Percentiles rank a stretch among this genome's conserved stretches.
phyloP scores from a whole-genome alignment of 2,329 filamentous ascomycete species.

The Paracoccidioides lutzii region DNA sequence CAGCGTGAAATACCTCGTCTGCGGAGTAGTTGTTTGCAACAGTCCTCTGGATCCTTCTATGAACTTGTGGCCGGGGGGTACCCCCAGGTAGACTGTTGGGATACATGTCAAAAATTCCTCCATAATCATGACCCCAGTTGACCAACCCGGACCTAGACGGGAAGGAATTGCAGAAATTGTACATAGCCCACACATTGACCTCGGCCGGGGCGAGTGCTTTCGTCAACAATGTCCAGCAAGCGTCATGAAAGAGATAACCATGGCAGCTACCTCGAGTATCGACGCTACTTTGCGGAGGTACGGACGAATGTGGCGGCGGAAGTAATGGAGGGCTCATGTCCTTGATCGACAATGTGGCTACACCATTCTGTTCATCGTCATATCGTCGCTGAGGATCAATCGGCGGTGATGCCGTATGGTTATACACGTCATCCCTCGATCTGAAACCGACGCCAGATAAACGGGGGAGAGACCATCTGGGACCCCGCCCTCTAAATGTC shows the following conservation, averaged over 20 bases:
- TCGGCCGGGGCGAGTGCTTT: not conserved
- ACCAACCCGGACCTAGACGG: not conserved
- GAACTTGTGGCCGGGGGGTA: not conserved
- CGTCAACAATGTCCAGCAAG: not conserved
- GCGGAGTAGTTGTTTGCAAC: not conserved
- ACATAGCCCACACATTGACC: not conserved
- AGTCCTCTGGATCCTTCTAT: not conserved
- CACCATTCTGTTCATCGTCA: not conserved
- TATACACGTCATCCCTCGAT: not conserved
- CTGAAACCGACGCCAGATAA: not conserved
- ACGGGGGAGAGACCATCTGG: not conserved
- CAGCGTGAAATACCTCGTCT: not conserved
- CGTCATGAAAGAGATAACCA: not conserved
- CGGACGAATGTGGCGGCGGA: not conserved
- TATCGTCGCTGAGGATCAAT: not conserved
- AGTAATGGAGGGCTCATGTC: not conserved
- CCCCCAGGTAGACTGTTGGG: not conserved
- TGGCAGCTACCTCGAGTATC: not conserved
- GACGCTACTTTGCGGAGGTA: too few relatives aligned
- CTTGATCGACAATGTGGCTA: not conserved
- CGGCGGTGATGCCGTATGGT: not conserved
- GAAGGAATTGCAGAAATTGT: not conserved
- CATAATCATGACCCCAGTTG: not conserved
- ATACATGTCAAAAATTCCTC: not conserved
- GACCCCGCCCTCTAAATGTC: too few relatives aligned